Evolutionary conservation across 2,329 filamentous ascomycete genomes (phyloP).

Genomic region (Fusarium graminum): DNA sequence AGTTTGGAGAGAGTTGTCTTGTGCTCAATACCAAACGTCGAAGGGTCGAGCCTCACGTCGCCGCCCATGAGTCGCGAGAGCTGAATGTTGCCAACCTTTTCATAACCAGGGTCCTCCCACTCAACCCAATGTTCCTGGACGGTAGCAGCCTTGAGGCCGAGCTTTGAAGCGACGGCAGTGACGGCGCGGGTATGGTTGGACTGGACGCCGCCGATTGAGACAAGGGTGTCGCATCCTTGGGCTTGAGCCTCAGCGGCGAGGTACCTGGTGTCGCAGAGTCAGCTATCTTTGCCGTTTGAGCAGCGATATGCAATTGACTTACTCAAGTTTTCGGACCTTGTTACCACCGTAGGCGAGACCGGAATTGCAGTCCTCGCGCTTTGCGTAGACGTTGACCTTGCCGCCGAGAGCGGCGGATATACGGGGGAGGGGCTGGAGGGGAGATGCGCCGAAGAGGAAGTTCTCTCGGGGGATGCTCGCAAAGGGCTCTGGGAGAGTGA

Average conservation of each 20-base stretch:
- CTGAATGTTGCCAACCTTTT: slow-evolving; percentile 78
- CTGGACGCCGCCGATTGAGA: slow-evolving; percentile 76
- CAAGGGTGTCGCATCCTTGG: slow-evolving; percentile 70
- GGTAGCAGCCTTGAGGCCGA: slow-evolving; percentile 66
- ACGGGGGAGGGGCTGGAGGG: slow-evolving; percentile 74
- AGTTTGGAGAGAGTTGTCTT: slow-evolving; percentile 70
- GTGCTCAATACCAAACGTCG: slow-evolving; percentile 76
- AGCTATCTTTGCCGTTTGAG: not conserved
- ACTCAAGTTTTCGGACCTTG: slow-evolving; percentile 78
- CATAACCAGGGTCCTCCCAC: slow-evolving; percentile 70
- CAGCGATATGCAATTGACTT: slow-evolving; percentile 3
- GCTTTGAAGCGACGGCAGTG: slow-evolving; percentile 69
- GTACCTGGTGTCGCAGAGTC: slow-evolving; percentile 60
- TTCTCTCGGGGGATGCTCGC: slow-evolving; percentile 71
- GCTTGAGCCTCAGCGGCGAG: slow-evolving; percentile 72
- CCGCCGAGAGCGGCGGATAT: slow-evolving; percentile 72
- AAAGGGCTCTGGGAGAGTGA: slow-evolving; percentile 71
- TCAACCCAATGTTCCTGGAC: slow-evolving; percentile 79
- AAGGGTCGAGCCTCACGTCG: slow-evolving; percentile 70
- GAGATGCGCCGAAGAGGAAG: slow-evolving; percentile 76
- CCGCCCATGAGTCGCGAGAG: slow-evolving; percentile 76
- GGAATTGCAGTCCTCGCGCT: slow-evolving; percentile 79
- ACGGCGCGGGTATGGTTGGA: slow-evolving; percentile 79
- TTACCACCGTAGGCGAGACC: slow-evolving; percentile 76
- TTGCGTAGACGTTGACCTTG: slow-evolving; percentile 74